These are phyloP conservation scores for Geranium rotundifolium DNA, from an alignment of 345 rosid genomes.

Conservation along the genomic window DNA sequence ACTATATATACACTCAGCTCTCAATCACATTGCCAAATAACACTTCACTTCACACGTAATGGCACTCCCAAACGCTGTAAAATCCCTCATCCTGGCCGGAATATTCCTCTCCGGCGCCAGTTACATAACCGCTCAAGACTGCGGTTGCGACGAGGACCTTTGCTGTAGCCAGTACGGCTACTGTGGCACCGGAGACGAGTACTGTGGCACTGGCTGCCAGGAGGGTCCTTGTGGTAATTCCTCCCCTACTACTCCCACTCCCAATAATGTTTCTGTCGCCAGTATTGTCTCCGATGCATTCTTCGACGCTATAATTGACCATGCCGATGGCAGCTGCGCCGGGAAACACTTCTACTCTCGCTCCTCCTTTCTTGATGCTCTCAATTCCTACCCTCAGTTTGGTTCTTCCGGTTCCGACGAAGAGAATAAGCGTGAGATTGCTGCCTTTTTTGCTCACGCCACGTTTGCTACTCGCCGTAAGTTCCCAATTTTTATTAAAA, in stretches of 20 bases:
- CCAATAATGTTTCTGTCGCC: slow-evolving; percentile 24
- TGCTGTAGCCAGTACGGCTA: slow-evolving; percentile 36
- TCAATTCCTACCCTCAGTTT: slow-evolving; percentile 34
- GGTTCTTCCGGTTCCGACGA: slow-evolving; percentile 37
- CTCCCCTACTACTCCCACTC: slow-evolving; percentile 10
- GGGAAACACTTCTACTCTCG: slow-evolving; percentile 46
- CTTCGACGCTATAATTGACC: slow-evolving; percentile 34
- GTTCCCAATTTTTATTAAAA: slow-evolving; percentile 5
- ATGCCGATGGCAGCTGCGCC: slow-evolving; percentile 28
- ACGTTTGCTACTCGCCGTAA: slow-evolving; percentile 70
- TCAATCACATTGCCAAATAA: neutral
- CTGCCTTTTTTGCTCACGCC: slow-evolving; percentile 60
- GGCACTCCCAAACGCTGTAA: neutral
- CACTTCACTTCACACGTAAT: neutral
- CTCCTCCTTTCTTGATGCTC: slow-evolving; percentile 35
- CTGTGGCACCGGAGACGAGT: slow-evolving; percentile 27
- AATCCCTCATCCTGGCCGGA: neutral
- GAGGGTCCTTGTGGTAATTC: slow-evolving; percentile 33
- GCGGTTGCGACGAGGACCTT: slow-evolving; percentile 30
- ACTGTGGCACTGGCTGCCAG: slow-evolving; percentile 43
- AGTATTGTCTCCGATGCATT: slow-evolving; percentile 30
- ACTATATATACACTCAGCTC: neutral
- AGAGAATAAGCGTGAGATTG: slow-evolving; percentile 54
- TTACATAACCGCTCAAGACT: slow-evolving; percentile 17
- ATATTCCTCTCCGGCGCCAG: neutral